Evolutionary conservation across 2,329 filamentous ascomycete genomes (phyloP), one percentile per base, ranked within the genome.

Genomic region (Botryotinia calthae): DNA sequence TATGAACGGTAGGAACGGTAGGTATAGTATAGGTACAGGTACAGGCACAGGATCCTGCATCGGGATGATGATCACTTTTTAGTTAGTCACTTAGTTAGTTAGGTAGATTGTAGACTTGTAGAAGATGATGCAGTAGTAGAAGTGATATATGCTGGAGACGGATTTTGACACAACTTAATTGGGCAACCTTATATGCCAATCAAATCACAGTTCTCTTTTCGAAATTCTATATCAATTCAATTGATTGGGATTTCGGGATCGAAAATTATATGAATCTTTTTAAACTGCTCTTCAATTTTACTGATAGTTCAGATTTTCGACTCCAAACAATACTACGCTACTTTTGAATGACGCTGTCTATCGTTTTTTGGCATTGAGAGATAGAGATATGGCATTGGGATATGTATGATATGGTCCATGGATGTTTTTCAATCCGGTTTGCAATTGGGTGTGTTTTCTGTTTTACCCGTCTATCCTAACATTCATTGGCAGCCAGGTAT

Each of bases 1-100:
- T 56, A 25, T 28, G 44, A 67, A 67, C 44, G 28, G 66, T 56
- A 59, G n/a, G 66, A 59, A 67, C 46, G 51, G 51, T 28, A 56
- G 51, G n/a, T n/a, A 28, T 20, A 25, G 25, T n/a, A 1, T 40
- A 25, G 20, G 58, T 40, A 61, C 58, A 56, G 51, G 51, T 54
- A 56, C 51, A 28, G 51, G 58, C 22, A 61, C 58, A 61, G 34
- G 34, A 62, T 62, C 44, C 20, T 46, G 46, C 64, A 67, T 51
- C 64, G 59, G 59, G 25, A n/a, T 18, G 59, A n/a, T 62, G 14
- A 31, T 62, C 42, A 18, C 34, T 62, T 62, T 40, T n/a, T 18
- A 62, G 37, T n/a, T 56, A 56, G 51, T 25, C n/a, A 56, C 25
- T 56, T 28, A 14, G 37, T 37, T 54, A 54, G 58, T 25, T 4